phyloP scores from a whole-genome alignment of 345 rosid genomes.

The Eucalyptus pauciflora region DNA sequence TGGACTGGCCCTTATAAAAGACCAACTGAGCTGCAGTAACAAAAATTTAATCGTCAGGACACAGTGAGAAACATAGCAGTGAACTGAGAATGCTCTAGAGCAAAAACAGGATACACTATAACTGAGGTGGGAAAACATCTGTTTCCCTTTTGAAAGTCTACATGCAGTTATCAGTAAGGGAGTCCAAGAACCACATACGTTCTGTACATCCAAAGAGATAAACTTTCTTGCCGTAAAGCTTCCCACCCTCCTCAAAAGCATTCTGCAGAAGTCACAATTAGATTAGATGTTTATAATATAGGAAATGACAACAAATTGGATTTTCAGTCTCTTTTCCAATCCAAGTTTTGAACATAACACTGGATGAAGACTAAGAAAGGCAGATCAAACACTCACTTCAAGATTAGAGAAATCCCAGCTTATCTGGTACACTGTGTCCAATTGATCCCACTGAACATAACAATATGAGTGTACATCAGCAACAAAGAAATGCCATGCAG shows the following conservation, averaged over 20 bases:
- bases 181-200: conserved; percentile 44
- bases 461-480: not conserved
- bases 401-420: conserved; percentile 85
- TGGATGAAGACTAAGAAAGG: not conserved
- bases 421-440: conserved; percentile 57
- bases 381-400: conserved; percentile 50
- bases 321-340: not conserved
- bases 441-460: conserved; percentile 76
- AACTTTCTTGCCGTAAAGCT: conserved; percentile 60
- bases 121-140: not conserved
- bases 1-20: conserved; percentile 33
- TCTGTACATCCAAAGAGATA: conserved; percentile 86
- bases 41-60: not conserved
- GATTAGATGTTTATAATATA: not conserved
- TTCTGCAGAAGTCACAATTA: conserved; percentile 27
- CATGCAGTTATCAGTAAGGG: not conserved
- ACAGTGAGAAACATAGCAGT: not conserved
- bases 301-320: not conserved
- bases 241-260: conserved; percentile 87
- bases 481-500: not conserved
- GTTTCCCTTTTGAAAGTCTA: not conserved
- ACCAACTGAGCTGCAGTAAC: conserved; percentile 82
- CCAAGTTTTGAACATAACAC: not conserved
- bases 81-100: not conserved
- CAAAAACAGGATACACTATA: not conserved